These are phyloP conservation scores for Hyparrhenia diplandra DNA, from an alignment of 176 grass and related monocot genomes.

Conservation along the genomic window DNA sequence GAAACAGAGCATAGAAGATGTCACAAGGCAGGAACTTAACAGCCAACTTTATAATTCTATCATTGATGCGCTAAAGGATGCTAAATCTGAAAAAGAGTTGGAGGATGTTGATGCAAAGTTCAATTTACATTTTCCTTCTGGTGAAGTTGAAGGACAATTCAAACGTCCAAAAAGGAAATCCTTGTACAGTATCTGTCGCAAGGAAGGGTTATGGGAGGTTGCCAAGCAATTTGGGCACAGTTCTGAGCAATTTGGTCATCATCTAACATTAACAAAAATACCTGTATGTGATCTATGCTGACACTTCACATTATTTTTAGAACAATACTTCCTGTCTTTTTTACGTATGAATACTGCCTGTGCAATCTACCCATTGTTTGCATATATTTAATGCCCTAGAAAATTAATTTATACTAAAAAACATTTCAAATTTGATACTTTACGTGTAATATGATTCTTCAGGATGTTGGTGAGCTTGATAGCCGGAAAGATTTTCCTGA, in stretches of 20 bases:
- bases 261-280: conserved; percentile 66
- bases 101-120: conserved; percentile 96
- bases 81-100: conserved; percentile 92
- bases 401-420: not conserved
- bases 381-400: not conserved
- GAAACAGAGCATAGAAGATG: conserved; percentile 61
- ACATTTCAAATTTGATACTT: not conserved
- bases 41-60: conserved; percentile 52
- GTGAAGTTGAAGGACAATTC: conserved; percentile 90
- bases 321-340: not conserved
- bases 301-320: not conserved
- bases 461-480: conserved; percentile 76
- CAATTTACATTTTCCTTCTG: conserved; percentile 93
- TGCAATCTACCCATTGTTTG: not conserved
- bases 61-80: conserved; percentile 64
- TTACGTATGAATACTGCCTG: not conserved
- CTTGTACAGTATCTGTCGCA: conserved; percentile 72
- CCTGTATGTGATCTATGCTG: conserved; percentile 20
- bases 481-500: conserved; percentile 83
- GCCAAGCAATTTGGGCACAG: conserved; percentile 66
- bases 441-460: conserved; percentile 3
- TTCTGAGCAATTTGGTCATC: conserved; percentile 80
- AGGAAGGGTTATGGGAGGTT: conserved; percentile 93
- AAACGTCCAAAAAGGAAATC: conserved; percentile 94
- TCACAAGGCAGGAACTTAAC: conserved; percentile 46